phyloP scores from a whole-genome alignment of 768 basidiomycete species.

The Chalciporus sphaerocephalus region DNA sequence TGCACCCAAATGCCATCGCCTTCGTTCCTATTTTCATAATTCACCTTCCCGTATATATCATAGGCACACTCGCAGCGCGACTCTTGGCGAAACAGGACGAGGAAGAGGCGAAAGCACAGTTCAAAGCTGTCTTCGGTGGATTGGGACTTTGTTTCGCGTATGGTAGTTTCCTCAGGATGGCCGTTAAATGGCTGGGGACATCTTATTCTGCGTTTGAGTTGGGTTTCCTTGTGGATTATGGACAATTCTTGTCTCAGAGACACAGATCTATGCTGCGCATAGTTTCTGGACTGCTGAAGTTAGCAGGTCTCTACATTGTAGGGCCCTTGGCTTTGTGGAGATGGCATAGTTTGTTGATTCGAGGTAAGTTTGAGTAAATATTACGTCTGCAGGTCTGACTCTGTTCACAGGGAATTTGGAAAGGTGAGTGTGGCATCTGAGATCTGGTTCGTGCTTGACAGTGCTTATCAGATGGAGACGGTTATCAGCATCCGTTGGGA shows the following conservation, averaged over 20 bases:
- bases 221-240: neutral
- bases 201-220: neutral
- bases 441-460: neutral
- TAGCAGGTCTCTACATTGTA: conserved; percentile 10
- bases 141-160: conserved; percentile 20
- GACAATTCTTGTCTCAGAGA: neutral
- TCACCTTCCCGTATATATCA: conserved; percentile 55
- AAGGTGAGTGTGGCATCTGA: neutral
- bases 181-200: neutral
- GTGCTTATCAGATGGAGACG: conserved; percentile 23
- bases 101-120: conserved; percentile 68
- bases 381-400: neutral
- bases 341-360: conserved; percentile 45
- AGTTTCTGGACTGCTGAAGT: conserved; percentile 13
- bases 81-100: conserved; percentile 46
- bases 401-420: conserved; percentile 2
- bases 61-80: conserved; percentile 41
- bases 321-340: conserved; percentile 34
- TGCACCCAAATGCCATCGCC: conserved; percentile 35
- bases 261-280: neutral
- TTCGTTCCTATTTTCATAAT: conserved; percentile 47
- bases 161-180: neutral
- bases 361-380: conserved; percentile 24
- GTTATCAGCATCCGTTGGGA: conserved; percentile 36
- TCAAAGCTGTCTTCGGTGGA: conserved; percentile 59